Evolutionary conservation across 768 basidiomycete genomes (phyloP).

Genomic region (Polyporus arcularius): DNA sequence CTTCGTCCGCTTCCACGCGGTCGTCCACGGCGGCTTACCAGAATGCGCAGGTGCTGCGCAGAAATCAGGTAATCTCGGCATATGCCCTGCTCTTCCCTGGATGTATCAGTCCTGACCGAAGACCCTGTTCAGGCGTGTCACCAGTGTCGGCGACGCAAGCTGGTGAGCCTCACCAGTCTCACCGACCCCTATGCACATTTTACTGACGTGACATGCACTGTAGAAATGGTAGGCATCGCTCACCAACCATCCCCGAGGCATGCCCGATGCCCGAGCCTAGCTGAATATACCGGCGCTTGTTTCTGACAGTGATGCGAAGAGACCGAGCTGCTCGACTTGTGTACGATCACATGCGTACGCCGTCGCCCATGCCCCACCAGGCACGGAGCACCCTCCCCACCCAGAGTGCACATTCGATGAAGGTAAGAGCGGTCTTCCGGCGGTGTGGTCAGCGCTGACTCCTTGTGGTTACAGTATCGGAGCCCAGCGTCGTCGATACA

Average conservation of each 20-base stretch:
- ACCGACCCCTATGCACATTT: not conserved
- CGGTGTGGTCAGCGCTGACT: not conserved
- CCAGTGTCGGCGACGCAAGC: slow-evolving; percentile 72
- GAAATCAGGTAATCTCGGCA: slow-evolving; percentile 33
- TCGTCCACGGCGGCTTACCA: slow-evolving; percentile 10
- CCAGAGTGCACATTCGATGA: slow-evolving; percentile 83
- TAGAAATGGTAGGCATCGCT: slow-evolving; percentile 54
- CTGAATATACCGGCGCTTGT: slow-evolving; percentile 12
- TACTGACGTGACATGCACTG: not conserved
- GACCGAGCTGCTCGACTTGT: slow-evolving; percentile 72
- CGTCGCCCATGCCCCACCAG: slow-evolving; percentile 59
- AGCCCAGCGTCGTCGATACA: slow-evolving; percentile 33
- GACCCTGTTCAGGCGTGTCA: slow-evolving; percentile 36
- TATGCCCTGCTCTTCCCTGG: not conserved
- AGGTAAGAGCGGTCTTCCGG: slow-evolving; percentile 37
- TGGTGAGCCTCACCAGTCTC: slow-evolving; percentile 31
- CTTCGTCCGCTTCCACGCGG: not conserved
- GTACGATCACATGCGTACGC: slow-evolving; percentile 74
- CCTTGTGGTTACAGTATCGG: slow-evolving; percentile 37
- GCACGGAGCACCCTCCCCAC: slow-evolving; percentile 49
- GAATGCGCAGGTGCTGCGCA: slow-evolving; percentile 25
- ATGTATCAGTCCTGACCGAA: not conserved
- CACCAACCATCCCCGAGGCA: not conserved
- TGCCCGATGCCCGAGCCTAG: slow-evolving; percentile 24
- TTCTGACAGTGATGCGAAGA: slow-evolving; percentile 62